These are phyloP conservation scores for Begonia loranthoides DNA, from an alignment of 306 rosid species.

Conservation along the genomic window DNA sequence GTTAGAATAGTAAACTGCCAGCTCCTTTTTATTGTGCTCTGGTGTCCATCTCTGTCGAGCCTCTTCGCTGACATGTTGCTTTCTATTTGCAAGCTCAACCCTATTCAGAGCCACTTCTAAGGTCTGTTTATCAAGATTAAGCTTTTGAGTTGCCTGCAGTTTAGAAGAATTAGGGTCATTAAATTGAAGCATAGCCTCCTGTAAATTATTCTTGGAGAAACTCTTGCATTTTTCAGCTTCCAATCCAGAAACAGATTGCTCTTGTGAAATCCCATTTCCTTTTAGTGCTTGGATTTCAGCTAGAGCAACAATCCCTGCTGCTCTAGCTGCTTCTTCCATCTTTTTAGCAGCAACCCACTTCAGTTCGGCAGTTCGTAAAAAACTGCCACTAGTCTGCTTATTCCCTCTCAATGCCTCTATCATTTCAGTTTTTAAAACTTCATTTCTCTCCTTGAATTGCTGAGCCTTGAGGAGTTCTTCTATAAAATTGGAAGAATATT, in stretches of 20 bases:
- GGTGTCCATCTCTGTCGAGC: constrained; percentile 62
- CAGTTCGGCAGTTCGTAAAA: constrained; percentile 70
- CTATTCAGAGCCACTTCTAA: constrained; percentile 67
- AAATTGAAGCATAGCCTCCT: constrained; percentile 33
- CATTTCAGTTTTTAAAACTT: constrained; percentile 22
- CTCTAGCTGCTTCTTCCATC: constrained; percentile 91
- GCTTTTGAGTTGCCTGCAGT: constrained; percentile 68
- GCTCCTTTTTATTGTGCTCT: constrained; percentile 21
- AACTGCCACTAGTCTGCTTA: constrained; percentile 21
- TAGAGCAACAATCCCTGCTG: constrained; percentile 79
- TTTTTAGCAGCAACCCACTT: constrained; percentile 80
- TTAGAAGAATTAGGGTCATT: constrained; percentile 46
- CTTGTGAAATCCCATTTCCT: not conserved
- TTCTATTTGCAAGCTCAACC: constrained; percentile 60
- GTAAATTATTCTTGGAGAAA: constrained; percentile 32
- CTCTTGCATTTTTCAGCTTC: constrained; percentile 21
- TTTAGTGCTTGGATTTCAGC: constrained; percentile 64
- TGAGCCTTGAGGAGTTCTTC: constrained; percentile 11
- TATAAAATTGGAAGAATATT: constrained; percentile 13
- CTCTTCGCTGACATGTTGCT: constrained; percentile 64
- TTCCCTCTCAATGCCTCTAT: constrained; percentile 10
- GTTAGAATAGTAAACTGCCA: constrained; percentile 16
- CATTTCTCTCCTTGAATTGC: constrained; percentile 18
- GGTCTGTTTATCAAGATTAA: constrained; percentile 50
- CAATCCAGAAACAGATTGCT: not conserved